Evolutionary conservation across 129 eudicot species (phyloP).

Genomic region (Ambrosia artemisiifolia): DNA sequence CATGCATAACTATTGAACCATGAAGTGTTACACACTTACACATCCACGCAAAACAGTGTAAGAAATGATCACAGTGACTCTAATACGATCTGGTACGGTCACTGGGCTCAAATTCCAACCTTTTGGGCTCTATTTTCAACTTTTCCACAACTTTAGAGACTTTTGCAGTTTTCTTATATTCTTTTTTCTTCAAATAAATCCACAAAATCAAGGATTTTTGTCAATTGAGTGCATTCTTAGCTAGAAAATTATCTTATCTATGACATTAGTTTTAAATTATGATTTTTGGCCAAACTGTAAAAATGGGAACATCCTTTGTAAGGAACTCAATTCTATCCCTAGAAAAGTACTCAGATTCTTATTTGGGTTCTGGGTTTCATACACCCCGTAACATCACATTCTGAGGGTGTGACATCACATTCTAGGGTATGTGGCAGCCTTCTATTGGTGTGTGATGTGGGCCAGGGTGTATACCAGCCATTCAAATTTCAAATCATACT

Average conservation of each 20-base stretch:
- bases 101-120: neutral
- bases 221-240: neutral
- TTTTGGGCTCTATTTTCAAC: neutral
- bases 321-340: constrained; percentile 2
- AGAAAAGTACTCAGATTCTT: too few species aligned
- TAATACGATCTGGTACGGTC: neutral
- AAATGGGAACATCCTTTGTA: neutral
- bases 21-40: neutral
- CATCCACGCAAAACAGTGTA: neutral
- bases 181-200: neutral
- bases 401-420: too few species aligned
- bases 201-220: neutral
- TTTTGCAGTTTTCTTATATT: constrained; percentile 3
- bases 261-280: neutral
- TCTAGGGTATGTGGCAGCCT: too few species aligned
- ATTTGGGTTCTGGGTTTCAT: too few species aligned
- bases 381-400: too few species aligned
- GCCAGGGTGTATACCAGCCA: too few species aligned
- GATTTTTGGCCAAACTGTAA: neutral
- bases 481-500: too few species aligned
- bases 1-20: neutral
- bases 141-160: neutral
- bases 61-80: neutral
- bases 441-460: too few species aligned
- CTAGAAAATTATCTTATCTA: neutral